Conservation (phyloP, 73 alveolate species). For the Durusdinium trenchii region DNA sequence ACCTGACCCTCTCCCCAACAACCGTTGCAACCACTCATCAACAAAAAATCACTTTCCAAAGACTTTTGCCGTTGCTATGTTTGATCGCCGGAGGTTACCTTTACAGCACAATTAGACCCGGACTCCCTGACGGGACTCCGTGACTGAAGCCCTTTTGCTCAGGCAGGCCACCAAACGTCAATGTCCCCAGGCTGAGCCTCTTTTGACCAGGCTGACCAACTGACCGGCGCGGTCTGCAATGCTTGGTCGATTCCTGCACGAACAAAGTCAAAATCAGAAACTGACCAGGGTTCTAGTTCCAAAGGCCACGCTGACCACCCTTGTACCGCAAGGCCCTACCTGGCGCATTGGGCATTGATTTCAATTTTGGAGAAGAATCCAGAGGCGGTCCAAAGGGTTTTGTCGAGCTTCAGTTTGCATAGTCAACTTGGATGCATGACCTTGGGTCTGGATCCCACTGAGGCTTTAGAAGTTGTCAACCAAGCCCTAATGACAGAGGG, state of each 20-base stretch:
- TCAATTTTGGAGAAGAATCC: conserved; percentile 40
- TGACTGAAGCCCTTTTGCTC: not conserved
- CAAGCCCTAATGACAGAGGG: conserved; percentile 13
- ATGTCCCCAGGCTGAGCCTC: conserved; percentile 55
- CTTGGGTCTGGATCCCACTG: not conserved
- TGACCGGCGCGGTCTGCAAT: no score
- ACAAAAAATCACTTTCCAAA: no score
- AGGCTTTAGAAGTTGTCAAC: conserved; percentile 49
- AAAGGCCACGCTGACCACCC: not conserved
- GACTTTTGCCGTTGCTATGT: no score
- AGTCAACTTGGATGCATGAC: not conserved
- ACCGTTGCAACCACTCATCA: no score
- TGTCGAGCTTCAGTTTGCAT: no score
- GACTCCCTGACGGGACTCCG: no score
- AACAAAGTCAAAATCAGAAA: not conserved
- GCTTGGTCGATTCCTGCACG: no score
- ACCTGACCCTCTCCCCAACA: no score
- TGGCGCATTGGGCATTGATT: conserved; percentile 66
- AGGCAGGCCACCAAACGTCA: conserved; percentile 49
- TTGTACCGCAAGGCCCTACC: conserved; percentile 11
- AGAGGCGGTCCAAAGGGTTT: conserved; percentile 26
- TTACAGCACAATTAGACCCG: no score
- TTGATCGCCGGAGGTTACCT: no score
- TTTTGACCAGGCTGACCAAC: conserved; percentile 43
- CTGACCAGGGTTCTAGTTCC: not conserved